A percentile compares a stretch with the other conserved stretches of the same genome.
Evolutionary conservation across 176 grass and related monocot species (phyloP).

Genomic region (Carex myosuroides): DNA sequence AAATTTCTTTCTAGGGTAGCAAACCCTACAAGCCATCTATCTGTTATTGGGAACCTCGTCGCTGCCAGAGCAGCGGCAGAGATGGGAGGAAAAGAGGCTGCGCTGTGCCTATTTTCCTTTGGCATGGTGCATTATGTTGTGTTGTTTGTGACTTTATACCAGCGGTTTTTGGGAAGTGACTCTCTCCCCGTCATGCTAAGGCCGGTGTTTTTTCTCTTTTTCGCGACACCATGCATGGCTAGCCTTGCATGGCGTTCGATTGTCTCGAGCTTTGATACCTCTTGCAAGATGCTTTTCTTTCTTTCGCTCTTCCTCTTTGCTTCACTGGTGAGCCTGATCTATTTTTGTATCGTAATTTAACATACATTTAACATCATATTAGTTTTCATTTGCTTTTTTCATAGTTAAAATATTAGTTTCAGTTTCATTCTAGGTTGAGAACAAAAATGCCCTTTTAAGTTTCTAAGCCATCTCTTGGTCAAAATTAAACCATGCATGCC

Average conservation of each 20-base stretch:
- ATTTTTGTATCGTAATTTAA: background rate
- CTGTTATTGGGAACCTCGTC: slow-evolving; percentile 62
- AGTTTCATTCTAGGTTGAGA: background rate
- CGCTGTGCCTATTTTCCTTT: slow-evolving; percentile 50
- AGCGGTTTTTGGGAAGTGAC: slow-evolving; percentile 42
- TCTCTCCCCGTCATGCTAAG: slow-evolving; percentile 53
- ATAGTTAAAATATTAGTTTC: background rate
- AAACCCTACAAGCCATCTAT: slow-evolving; percentile 60
- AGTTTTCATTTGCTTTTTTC: background rate
- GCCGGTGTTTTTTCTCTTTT: slow-evolving; percentile 78
- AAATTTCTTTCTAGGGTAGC: slow-evolving; percentile 61
- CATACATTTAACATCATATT: background rate
- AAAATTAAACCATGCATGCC: background rate
- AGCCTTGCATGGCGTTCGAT: slow-evolving; percentile 50
- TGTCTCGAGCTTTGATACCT: slow-evolving; percentile 35
- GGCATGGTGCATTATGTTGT: slow-evolving; percentile 65
- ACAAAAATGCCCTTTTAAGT: background rate
- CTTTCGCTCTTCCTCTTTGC: slow-evolving; percentile 59
- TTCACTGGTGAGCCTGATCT: slow-evolving; percentile 31
- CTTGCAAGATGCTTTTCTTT: slow-evolving; percentile 56
- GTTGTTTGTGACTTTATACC: slow-evolving; percentile 76
- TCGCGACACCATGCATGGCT: slow-evolving; percentile 48
- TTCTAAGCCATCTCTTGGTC: background rate
- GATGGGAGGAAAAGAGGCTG: slow-evolving; percentile 42
- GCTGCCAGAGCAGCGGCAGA: slow-evolving; percentile 32